Percentiles rank a stretch among this genome's conserved stretches.
phyloP scores from a whole-genome alignment of 2,329 filamentous ascomycete species.

The Phialocephala sp. region DNA sequence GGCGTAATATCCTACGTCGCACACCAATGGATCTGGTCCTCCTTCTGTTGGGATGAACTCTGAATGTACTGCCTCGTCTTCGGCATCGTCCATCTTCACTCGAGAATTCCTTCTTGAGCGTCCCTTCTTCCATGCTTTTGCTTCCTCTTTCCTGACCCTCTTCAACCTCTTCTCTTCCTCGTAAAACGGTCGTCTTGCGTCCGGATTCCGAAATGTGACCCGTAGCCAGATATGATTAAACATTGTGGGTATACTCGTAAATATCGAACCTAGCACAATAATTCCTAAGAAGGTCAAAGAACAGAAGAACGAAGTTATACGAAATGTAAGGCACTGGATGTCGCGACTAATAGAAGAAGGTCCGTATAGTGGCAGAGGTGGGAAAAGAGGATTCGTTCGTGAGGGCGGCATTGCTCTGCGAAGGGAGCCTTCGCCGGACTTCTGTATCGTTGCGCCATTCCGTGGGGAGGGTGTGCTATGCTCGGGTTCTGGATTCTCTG shows the following conservation, averaged over 20 bases:
- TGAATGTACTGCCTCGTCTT: conserved; percentile 50
- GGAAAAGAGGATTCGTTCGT: conserved; percentile 81
- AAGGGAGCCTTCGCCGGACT: conserved; percentile 54
- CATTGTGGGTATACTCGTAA: conserved; percentile 66
- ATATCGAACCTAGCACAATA: conserved; percentile 76
- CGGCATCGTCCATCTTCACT: conserved; percentile 41
- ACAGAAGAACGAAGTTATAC: conserved; percentile 72
- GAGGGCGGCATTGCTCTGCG: conserved; percentile 63
- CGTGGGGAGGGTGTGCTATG: conserved; percentile 38
- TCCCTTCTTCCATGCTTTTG: conserved; percentile 64
- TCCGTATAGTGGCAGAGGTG: conserved; percentile 81
- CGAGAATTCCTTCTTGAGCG: conserved; percentile 47
- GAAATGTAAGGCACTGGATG: conserved; percentile 69
- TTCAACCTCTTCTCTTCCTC: conserved; percentile 71
- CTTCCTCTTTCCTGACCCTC: conserved; percentile 60
- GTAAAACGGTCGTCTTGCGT: conserved; percentile 69
- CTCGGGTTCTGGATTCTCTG: conserved; percentile 44
- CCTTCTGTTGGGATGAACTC: conserved; percentile 76
- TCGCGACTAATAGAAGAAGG: conserved; percentile 70
- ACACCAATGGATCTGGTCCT: conserved; percentile 77
- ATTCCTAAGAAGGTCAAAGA: conserved; percentile 78
- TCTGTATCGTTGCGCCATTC: conserved; percentile 44
- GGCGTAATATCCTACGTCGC: conserved; percentile 86
- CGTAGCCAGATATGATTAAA: conserved; percentile 56
- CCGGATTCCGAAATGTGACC: conserved; percentile 64